Evolutionary conservation across 176 grass and related monocot genomes (phyloP).

Genomic region (Zoysia pacifica): DNA sequence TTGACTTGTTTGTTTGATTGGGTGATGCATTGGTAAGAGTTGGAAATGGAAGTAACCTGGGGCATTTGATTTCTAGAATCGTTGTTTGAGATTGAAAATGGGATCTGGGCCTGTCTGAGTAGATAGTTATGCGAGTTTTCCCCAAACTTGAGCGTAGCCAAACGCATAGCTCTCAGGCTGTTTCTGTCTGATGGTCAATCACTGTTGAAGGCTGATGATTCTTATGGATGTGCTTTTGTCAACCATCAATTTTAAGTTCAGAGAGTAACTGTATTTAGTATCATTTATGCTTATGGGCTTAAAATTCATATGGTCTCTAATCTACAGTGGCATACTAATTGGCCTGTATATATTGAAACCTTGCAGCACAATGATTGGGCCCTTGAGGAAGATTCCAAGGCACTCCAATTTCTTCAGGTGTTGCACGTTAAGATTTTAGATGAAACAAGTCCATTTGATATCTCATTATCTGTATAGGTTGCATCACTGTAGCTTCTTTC

Average conservation of each 20-base stretch:
- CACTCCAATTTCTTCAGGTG: slow-evolving; percentile 83
- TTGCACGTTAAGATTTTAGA: slow-evolving; percentile 4
- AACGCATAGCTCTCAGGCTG: background rate
- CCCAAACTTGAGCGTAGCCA: slow-evolving; percentile 11
- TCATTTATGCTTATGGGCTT: slow-evolving; percentile 4
- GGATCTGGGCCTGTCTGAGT: background rate
- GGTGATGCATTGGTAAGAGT: background rate
- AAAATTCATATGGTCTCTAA: background rate
- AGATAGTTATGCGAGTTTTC: background rate
- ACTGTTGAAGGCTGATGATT: background rate
- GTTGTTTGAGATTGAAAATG: background rate
- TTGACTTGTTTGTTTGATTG: background rate
- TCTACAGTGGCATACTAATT: background rate
- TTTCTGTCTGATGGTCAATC: background rate
- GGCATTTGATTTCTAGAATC: background rate
- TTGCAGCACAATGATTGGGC: slow-evolving; percentile 91
- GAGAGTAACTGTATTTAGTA: slow-evolving; percentile 3
- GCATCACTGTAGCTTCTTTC: slow-evolving; percentile 8
- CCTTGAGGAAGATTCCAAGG: slow-evolving; percentile 85
- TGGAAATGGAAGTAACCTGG: background rate
- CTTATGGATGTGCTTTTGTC: slow-evolving; percentile 17
- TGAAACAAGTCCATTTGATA: slow-evolving; percentile 3
- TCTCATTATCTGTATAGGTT: slow-evolving; percentile 4
- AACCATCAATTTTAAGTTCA: slow-evolving; percentile 11
- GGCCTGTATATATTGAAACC: slow-evolving; percentile 30